Base-by-base conservation (phyloP, 495 filamentous ascomycete species). In the Daldinia bambusicola region DNA sequence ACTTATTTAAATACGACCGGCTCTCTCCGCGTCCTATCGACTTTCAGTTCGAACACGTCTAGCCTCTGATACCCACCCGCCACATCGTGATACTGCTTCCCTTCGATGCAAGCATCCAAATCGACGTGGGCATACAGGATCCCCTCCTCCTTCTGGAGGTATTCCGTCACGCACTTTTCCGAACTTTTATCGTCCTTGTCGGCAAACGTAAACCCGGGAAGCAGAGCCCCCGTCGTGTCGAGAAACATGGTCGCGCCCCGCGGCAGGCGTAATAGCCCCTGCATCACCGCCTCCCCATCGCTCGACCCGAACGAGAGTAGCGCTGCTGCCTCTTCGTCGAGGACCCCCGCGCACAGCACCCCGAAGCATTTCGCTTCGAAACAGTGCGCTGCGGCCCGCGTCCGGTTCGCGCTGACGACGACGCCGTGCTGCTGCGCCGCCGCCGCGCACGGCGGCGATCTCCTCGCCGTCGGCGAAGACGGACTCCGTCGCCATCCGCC, bases 281-380 rank as follows among this genome's bases (percentile, higher is more conserved):
- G 53, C 4, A 55, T 36, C 0, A 75, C 50, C 32, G 63, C 20
- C 20, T 68, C 66, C 1, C 65, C 62, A 4, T 56, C 31, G 37
- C 43, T 43, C 36, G 75, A 56, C 16, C 74, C 71, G 16, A 32
- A 57, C 4, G 61, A 61, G 2, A 62, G 56, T 5, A 30, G 16
- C 3, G 75, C 70, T 37, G 79, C 76, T 1, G 74, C 75, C 2
- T 76, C 65, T n/a, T 68, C 57, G 9, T 74, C 77, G 8, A 82
- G 66, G 20, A 72, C 67, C 0, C 79, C 76, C 0, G 76, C 72
- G 66, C 80, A 79, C 6, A 81, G 43, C 1, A 83, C 75, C 0
- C 80, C 82, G 59, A 83, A 83, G 48, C 76, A 81, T 66, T 83
- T 84, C 7, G 77, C 81, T 55, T 83, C 81, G 63, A 84, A 84